Percentiles rank a stretch among this genome's conserved stretches.
Conservation (phyloP, 352 stramenopile species). For the Phytophthora sojae region DNA sequence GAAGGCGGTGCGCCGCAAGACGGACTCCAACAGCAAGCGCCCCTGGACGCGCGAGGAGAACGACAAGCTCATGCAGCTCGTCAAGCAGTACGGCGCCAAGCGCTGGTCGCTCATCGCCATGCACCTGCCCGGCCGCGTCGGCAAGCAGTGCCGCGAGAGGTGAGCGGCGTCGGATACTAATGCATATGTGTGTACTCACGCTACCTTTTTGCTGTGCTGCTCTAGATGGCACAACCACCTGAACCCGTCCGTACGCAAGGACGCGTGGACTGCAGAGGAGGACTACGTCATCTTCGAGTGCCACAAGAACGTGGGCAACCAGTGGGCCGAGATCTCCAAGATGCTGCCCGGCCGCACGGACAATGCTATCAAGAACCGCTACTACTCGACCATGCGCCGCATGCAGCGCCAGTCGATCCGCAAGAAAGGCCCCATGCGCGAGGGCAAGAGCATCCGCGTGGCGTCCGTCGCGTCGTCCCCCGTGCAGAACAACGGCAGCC, state of each 20-base stretch:
- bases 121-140: slow-evolving; percentile 86
- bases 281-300: slow-evolving; percentile 92
- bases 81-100: slow-evolving; percentile 91
- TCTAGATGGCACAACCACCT: slow-evolving; percentile 90
- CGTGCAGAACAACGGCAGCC: slow-evolving; percentile 30
- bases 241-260: slow-evolving; percentile 88
- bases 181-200: background rate
- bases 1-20: slow-evolving; percentile 51
- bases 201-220: background rate
- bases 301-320: slow-evolving; percentile 93
- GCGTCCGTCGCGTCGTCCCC: slow-evolving; percentile 63
- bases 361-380: slow-evolving; percentile 93
- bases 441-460: slow-evolving; percentile 84
- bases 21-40: slow-evolving; percentile 87
- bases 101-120: slow-evolving; percentile 91
- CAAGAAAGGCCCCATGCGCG: slow-evolving; percentile 84
- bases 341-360: slow-evolving; percentile 91
- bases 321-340: slow-evolving; percentile 93
- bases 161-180: slow-evolving; percentile 6
- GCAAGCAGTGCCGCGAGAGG: slow-evolving; percentile 90
- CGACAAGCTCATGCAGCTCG: slow-evolving; percentile 87
- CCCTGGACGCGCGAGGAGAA: slow-evolving; percentile 91
- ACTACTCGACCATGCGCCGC: slow-evolving; percentile 92
- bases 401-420: slow-evolving; percentile 90
- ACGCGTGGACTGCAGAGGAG: slow-evolving; percentile 90